Conservation (phyloP, 2,329 filamentous ascomycete genomes). For the Didymella pinodella region DNA sequence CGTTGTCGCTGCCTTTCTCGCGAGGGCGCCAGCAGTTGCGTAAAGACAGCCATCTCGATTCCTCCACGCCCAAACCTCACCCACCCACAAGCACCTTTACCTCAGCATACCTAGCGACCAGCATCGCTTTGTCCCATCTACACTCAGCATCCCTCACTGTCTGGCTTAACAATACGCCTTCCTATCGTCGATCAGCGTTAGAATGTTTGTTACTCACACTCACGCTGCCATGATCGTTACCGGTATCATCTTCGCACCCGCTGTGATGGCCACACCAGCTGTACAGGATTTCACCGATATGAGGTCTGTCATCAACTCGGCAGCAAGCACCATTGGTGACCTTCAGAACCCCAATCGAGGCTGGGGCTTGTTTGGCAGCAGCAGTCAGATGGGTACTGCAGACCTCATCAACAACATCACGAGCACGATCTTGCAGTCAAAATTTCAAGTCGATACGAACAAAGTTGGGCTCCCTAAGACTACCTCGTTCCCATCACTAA, state of each 20-base stretch:
- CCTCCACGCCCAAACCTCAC: conserved; percentile 4
- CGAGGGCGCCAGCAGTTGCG: background rate
- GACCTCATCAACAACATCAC: conserved; percentile 47
- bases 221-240: conserved; percentile 37
- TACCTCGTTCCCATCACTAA: conserved; percentile 1
- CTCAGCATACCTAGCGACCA: conserved; percentile 28
- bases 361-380: conserved; percentile 32
- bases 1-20: conserved; percentile 1
- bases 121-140: conserved; percentile 22
- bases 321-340: conserved; percentile 40
- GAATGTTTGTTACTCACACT: conserved; percentile 7
- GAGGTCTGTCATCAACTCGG: conserved; percentile 38
- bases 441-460: conserved; percentile 44
- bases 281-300: conserved; percentile 43
- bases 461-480: conserved; percentile 27
- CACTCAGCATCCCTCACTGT: conserved; percentile 14
- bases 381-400: conserved; percentile 39
- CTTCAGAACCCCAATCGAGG: conserved; percentile 39
- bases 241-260: conserved; percentile 37
- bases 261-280: conserved; percentile 34
- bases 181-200: conserved; percentile 5
- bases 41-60: background rate
- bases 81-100: conserved; percentile 13
- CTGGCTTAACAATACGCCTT: conserved; percentile 5
- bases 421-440: conserved; percentile 38